Evolutionary conservation across 1,284 basidiomycete genomes (phyloP), one percentile per base, ranked within the genome.

Genomic region (Ustilago curta): DNA sequence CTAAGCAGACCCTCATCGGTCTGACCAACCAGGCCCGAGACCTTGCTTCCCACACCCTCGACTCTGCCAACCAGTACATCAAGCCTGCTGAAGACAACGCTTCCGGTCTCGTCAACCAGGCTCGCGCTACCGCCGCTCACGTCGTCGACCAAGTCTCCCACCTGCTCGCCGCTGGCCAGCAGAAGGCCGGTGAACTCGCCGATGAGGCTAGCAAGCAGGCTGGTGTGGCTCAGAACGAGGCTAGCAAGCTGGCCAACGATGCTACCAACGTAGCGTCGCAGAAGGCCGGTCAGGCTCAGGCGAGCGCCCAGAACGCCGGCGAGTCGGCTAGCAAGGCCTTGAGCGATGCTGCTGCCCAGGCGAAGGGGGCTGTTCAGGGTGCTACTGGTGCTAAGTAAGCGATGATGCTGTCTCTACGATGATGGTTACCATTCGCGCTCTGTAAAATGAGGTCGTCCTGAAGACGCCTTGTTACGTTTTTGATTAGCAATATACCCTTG

Each of bases 61-160:
- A 75, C 50, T 69, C 72, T 44, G 76, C 76, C 67, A 76, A 78
- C 70, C 58, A 68, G 54, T 78, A 78, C 70, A 71, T 78, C 72
- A 78, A 78, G 76, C 74, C 74, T 27, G 65, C 65, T 37, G 57
- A 70, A 47, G 65, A 76, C 3, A 61, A 71, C 47, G 62, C 64
- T 32, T 25, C 37, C 9, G 74, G 74, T 8, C 60, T 76, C 14
- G 61, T 74, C 61, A 64, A 67, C 70, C 59, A 66, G 63, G 75
- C 66, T 3, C 75, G 75, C 43, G 57, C 51, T 39, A 70, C 75
- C 12, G 75, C 75, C 29, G 70, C 59, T 35, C 55, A 52, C 57
- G 18, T 77, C 27, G 59, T 77, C 64, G 70, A 77, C 58, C 51
- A 62, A 32, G 70, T 73, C 21, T 31, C 70, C 19, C 61, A 76